Percentiles rank a stretch among this genome's conserved stretches.
Conservation (phyloP, 371 early-diverging fungal genomes). For the Polyrhizophydium stewartii region DNA sequence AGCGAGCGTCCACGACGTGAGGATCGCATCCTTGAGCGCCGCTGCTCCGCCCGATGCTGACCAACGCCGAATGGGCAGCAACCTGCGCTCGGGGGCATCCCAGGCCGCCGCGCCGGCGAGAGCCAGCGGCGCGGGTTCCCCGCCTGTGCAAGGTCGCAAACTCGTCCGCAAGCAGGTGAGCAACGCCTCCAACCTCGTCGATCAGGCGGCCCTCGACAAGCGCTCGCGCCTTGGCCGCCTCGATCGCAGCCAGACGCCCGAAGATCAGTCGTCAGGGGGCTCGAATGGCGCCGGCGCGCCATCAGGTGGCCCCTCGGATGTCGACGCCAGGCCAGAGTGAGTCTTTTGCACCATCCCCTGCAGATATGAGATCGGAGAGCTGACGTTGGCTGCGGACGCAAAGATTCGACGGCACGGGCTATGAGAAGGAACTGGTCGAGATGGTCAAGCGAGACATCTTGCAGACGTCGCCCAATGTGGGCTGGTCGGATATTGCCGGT, state of each 20-base stretch:
- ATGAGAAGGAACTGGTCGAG: conserved; percentile 54
- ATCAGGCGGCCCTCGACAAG: conserved; percentile 15
- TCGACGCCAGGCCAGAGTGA: conserved; percentile 11
- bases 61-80: too few relatives aligned
- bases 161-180: conserved; percentile 12
- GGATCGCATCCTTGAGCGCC: too few relatives aligned
- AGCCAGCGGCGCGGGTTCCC: too few relatives aligned
- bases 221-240: too few relatives aligned
- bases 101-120: too few relatives aligned
- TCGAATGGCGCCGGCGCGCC: too few relatives aligned
- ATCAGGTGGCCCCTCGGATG: conserved; percentile 2
- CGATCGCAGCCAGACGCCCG: too few relatives aligned
- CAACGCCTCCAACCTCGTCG: conserved; percentile 15
- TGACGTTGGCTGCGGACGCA: too few relatives aligned
- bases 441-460: conserved; percentile 53
- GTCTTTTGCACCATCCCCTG: not conserved
- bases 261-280: too few relatives aligned
- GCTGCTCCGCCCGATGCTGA: too few relatives aligned
- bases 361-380: not conserved
- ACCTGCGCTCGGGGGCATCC: too few relatives aligned
- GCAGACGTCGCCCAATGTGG: conserved; percentile 39
- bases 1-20: too few relatives aligned
- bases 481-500: conserved; percentile 54
- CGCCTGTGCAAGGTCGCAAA: not conserved
- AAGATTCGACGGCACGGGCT: conserved; percentile 44